These are phyloP conservation scores for Pseudozyma tsukubaensis DNA, from an alignment of 1,284 basidiomycete genomes.

Conservation along the genomic window DNA sequence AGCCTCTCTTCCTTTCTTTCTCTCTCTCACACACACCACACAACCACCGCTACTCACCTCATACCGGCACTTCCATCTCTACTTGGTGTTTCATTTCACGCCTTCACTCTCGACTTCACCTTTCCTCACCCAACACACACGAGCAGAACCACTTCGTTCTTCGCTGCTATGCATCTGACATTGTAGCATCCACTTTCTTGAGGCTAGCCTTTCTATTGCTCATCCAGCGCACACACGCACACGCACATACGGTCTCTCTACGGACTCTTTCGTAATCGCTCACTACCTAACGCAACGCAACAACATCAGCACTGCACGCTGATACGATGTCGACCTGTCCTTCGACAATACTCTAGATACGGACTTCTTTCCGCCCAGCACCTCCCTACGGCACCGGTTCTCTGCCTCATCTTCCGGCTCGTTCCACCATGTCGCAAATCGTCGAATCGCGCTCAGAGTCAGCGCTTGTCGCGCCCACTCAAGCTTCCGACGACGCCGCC, in stretches of 20 bases:
- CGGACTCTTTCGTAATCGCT: too few species aligned
- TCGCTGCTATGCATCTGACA: constrained; percentile 33
- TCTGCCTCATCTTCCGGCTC: neutral
- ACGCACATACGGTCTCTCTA: too few species aligned
- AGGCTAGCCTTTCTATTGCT: constrained; percentile 13
- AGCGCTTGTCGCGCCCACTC: constrained; percentile 15
- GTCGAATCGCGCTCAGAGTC: constrained; percentile 26
- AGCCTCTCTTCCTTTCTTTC: neutral
- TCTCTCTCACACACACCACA: too few species aligned
- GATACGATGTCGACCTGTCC: constrained; percentile 33
- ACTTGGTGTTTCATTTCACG: neutral
- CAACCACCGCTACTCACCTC: too few species aligned
- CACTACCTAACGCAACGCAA: neutral
- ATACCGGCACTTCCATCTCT: neutral
- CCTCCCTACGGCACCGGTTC: neutral
- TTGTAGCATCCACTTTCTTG: constrained; percentile 34
- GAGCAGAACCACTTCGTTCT: neutral
- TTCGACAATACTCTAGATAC: constrained; percentile 20
- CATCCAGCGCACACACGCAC: neutral
- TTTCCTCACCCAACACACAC: neutral
- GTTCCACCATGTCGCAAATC: constrained; percentile 19
- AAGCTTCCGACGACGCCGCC: constrained; percentile 24
- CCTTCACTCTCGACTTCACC: too few species aligned
- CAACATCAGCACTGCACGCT: constrained; percentile 26
- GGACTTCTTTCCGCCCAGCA: too few species aligned